phyloP scores from a whole-genome alignment of 306 rosid genomes.

The Amphicarpaea edgeworthii region DNA sequence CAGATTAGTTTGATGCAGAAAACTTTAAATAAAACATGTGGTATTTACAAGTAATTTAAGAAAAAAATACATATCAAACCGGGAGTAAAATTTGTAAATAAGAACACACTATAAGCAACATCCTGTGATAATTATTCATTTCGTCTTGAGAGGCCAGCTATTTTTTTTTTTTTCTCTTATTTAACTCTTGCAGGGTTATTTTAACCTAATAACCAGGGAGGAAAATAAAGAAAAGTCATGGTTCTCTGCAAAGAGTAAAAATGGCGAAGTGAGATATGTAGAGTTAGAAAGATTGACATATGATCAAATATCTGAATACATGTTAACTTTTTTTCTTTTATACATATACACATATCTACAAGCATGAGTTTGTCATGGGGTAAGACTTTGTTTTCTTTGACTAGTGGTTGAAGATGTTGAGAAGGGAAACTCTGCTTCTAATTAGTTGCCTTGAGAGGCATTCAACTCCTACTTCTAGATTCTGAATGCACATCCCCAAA shows the following conservation, averaged over 20 bases:
- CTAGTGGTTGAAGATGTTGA: constrained; percentile 50
- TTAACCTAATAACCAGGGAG: not conserved
- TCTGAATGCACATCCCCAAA: constrained; percentile 43
- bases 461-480: constrained; percentile 43
- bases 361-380: constrained; percentile 6
- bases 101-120: too few species aligned
- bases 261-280: not conserved
- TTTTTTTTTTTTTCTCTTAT: not conserved
- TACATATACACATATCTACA: constrained; percentile 46
- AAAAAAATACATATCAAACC: not conserved
- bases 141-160: not conserved
- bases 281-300: not conserved
- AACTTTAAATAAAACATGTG: not conserved
- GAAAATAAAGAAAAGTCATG: not conserved
- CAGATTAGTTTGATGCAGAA: not conserved
- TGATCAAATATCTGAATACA: not conserved
- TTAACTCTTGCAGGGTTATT: not conserved
- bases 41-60: not conserved
- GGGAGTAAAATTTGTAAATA: constrained; percentile 4
- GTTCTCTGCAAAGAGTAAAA: not conserved
- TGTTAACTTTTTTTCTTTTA: not conserved
- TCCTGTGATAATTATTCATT: not conserved
- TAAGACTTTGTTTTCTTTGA: not conserved
- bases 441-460: constrained; percentile 40
- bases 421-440: constrained; percentile 46